phyloP scores from a whole-genome alignment of 2,329 filamentous ascomycete species.

The Xylariaceae sp. region DNA sequence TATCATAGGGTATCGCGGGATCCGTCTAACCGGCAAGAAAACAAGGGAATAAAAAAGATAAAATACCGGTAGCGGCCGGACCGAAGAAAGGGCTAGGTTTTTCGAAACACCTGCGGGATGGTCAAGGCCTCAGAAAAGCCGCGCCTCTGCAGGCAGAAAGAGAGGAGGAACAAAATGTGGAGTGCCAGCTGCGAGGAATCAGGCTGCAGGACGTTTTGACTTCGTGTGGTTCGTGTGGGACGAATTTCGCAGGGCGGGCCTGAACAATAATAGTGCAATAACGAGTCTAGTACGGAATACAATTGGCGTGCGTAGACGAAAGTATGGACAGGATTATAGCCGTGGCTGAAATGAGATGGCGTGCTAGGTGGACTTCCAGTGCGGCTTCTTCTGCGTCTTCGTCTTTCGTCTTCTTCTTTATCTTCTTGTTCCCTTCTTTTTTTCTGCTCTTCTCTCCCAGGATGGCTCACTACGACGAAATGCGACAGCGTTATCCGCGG shows the following conservation, averaged over 20 bases:
- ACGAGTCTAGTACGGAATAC: constrained; percentile 16
- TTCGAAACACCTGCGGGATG: constrained; percentile 21
- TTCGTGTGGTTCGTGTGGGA: constrained; percentile 19
- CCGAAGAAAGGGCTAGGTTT: constrained; percentile 24
- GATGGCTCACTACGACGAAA: constrained; percentile 25
- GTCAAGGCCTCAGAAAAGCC: constrained; percentile 24
- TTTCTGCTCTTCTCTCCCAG: constrained; percentile 17
- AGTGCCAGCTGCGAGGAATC: constrained; percentile 18
- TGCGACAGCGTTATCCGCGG: constrained; percentile 33
- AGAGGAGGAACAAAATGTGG: constrained; percentile 16
- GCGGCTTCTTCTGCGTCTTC: constrained; percentile 6
- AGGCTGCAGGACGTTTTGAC: constrained; percentile 19
- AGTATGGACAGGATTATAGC: constrained; percentile 13
- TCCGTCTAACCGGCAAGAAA: constrained; percentile 30
- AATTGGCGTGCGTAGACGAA: constrained; percentile 13
- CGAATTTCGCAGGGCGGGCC: constrained; percentile 7
- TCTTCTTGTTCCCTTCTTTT: constrained; percentile 3
- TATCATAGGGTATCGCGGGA: constrained; percentile 36
- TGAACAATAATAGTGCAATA: constrained; percentile 14
- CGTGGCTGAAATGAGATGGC: constrained; percentile 5
- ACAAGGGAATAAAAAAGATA: constrained; percentile 22
- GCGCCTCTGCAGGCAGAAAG: constrained; percentile 18
- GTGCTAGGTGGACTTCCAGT: constrained; percentile 5
- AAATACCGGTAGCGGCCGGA: constrained; percentile 23
- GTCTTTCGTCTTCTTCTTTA: constrained; percentile 5